These are phyloP conservation scores for Cladophialophora immunda DNA, from an alignment of 2,329 filamentous ascomycete genomes.

Conservation along the genomic window DNA sequence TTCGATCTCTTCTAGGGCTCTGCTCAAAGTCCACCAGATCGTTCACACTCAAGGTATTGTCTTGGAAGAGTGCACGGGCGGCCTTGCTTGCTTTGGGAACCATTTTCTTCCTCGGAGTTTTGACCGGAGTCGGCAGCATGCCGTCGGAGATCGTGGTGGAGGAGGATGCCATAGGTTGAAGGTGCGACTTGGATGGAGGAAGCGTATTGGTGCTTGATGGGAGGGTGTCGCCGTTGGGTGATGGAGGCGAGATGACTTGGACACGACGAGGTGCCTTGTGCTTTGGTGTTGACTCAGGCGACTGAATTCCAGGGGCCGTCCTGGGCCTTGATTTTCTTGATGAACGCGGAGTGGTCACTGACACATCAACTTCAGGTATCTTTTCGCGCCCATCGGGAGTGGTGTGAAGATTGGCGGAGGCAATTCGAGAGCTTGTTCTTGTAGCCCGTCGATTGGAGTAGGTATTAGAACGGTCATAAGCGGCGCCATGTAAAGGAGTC, in stretches of 20 bases:
- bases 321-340: constrained; percentile 21
- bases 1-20: constrained; percentile 57
- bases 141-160: constrained; percentile 47
- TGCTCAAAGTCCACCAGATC: constrained; percentile 56
- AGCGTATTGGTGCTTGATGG: constrained; percentile 18
- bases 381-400: constrained; percentile 30
- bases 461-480: constrained; percentile 47
- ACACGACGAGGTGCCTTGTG: constrained; percentile 33
- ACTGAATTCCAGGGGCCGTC: constrained; percentile 29
- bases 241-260: constrained; percentile 38
- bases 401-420: constrained; percentile 22
- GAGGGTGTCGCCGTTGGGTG: constrained; percentile 36
- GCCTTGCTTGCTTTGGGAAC: constrained; percentile 57
- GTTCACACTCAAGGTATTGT: constrained; percentile 48
- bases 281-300: constrained; percentile 39
- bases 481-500: constrained; percentile 56
- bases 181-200: constrained; percentile 41
- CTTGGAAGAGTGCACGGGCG: constrained; percentile 64
- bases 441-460: constrained; percentile 24
- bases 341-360: constrained; percentile 32
- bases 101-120: constrained; percentile 67
- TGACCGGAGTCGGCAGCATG: constrained; percentile 69
- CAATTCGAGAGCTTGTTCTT: constrained; percentile 29
- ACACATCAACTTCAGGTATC: constrained; percentile 2
- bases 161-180: constrained; percentile 40